Evolutionary conservation across 805 yeast species (phyloP).

Genomic region (Wickerhamomyces bovis): DNA sequence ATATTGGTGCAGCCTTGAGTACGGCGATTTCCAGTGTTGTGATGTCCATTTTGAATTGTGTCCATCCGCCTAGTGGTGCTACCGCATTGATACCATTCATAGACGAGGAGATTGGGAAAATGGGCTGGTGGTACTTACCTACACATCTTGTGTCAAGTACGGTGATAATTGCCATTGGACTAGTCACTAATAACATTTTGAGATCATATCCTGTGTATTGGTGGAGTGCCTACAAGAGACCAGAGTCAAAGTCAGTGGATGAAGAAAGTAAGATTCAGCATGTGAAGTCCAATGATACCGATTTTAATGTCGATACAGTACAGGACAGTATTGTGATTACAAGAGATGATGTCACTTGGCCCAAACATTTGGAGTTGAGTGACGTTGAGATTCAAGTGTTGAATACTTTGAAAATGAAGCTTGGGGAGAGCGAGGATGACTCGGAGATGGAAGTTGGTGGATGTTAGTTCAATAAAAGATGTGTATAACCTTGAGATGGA

Average conservation of each 20-base stretch:
- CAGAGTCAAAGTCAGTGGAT: neutral
- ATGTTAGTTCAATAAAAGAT: too few species aligned
- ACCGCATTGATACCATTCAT: conserved; percentile 53
- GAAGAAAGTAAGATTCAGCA: conserved; percentile 1
- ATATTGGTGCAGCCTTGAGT: conserved; percentile 53
- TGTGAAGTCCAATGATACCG: neutral
- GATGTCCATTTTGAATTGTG: conserved; percentile 48
- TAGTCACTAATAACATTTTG: conserved; percentile 46
- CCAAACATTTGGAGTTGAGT: conserved; percentile 1
- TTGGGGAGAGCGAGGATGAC: conserved; percentile 1
- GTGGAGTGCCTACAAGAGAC: conserved; percentile 37
- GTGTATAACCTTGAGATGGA: neutral
- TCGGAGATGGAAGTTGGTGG: too few species aligned
- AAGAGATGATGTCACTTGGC: conserved; percentile 1
- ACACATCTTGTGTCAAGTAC: conserved; percentile 44
- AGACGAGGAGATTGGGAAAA: conserved; percentile 36
- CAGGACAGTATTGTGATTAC: conserved; percentile 1
- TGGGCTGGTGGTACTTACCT: conserved; percentile 67
- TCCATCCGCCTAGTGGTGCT: conserved; percentile 74
- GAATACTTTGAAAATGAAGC: conserved; percentile 2
- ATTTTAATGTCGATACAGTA: neutral
- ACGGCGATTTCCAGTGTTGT: conserved; percentile 48
- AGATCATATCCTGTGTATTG: conserved; percentile 52
- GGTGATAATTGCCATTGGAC: conserved; percentile 43
- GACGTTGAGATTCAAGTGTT: conserved; percentile 3